phyloP scores from a whole-genome alignment of 768 basidiomycete species.

The Astraeus odoratus region DNA sequence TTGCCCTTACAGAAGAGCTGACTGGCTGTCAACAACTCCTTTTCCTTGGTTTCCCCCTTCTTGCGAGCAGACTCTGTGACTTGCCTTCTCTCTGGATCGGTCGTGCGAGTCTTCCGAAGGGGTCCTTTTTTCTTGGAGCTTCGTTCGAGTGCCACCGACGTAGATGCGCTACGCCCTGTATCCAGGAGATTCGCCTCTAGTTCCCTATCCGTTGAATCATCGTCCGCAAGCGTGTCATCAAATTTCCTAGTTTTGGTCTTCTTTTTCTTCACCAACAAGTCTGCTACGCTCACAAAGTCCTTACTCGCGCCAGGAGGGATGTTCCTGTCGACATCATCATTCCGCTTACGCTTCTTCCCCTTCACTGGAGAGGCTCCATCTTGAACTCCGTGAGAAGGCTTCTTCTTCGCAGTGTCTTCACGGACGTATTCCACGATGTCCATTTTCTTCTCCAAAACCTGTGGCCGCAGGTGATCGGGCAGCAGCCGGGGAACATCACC shows the following conservation, averaged over 20 bases:
- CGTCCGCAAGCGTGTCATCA: slow-evolving; percentile 43
- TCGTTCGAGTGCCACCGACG: slow-evolving; percentile 32
- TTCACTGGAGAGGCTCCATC: slow-evolving; percentile 25
- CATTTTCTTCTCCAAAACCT: slow-evolving; percentile 75
- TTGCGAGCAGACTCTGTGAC: slow-evolving; percentile 10
- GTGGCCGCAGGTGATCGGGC: slow-evolving; percentile 69
- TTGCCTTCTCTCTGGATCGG: slow-evolving; percentile 22
- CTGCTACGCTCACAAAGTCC: slow-evolving; percentile 65
- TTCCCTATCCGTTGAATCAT: slow-evolving; percentile 64
- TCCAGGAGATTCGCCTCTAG: slow-evolving; percentile 50
- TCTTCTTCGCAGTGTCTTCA: slow-evolving; percentile 35
- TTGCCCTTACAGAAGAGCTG: slow-evolving; percentile 39
- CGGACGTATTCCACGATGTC: slow-evolving; percentile 70
- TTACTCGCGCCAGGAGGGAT: slow-evolving; percentile 66
- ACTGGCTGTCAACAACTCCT: slow-evolving; percentile 26
- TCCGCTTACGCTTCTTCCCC: slow-evolving; percentile 60
- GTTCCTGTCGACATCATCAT: slow-evolving; percentile 60
- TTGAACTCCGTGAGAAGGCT: slow-evolving; percentile 16
- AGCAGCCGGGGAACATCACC: slow-evolving; percentile 86
- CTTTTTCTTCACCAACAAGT: slow-evolving; percentile 52
- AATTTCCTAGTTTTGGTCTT: slow-evolving; percentile 36
- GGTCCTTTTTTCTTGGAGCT: slow-evolving; percentile 30
- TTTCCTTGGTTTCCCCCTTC: slow-evolving; percentile 20
- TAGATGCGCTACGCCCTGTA: slow-evolving; percentile 44
- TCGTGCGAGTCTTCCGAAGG: slow-evolving; percentile 42